Evolutionary conservation across 768 basidiomycete genomes (phyloP).

Genomic region (Lactifluus subvellereus): DNA sequence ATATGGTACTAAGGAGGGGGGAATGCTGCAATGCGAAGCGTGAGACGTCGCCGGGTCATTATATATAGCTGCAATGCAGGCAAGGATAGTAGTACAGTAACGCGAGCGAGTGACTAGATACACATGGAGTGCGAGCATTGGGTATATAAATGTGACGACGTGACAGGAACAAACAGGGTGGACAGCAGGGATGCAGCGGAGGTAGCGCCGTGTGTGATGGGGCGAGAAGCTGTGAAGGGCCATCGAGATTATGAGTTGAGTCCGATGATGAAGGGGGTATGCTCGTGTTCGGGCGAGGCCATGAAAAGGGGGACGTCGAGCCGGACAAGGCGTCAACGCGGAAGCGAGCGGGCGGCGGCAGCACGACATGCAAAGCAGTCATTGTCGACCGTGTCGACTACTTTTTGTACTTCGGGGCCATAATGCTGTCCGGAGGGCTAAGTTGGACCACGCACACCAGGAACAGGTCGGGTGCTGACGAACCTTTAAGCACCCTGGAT

Average conservation of each 20-base stretch:
- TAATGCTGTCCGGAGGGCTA: constrained; percentile 43
- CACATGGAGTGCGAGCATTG: constrained; percentile 17
- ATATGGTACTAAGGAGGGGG: background rate
- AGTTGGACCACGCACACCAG: background rate
- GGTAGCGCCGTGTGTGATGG: constrained; percentile 11
- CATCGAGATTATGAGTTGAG: constrained; percentile 6
- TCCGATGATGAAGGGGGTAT: constrained; percentile 17
- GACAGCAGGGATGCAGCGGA: background rate
- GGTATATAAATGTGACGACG: constrained; percentile 22
- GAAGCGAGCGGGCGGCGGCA: constrained; percentile 37
- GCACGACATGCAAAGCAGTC: constrained; percentile 66
- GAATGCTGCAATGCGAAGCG: constrained; percentile 14
- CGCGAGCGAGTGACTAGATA: constrained; percentile 16
- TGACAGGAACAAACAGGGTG: constrained; percentile 5
- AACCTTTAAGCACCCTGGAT: constrained; percentile 52
- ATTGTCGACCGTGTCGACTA: constrained; percentile 65
- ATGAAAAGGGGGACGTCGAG: background rate
- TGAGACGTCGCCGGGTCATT: constrained; percentile 17
- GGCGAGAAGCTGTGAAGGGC: background rate
- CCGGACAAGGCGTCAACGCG: background rate
- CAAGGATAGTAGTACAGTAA: constrained; percentile 18
- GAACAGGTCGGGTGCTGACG: constrained; percentile 25
- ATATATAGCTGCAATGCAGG: constrained; percentile 22
- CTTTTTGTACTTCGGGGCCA: constrained; percentile 61
- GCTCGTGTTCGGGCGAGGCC: constrained; percentile 2